Percentiles rank a stretch among this genome's conserved stretches.
Conservation (phyloP, 2,329 filamentous ascomycete species). For the Pseudodiploospora longispora region DNA sequence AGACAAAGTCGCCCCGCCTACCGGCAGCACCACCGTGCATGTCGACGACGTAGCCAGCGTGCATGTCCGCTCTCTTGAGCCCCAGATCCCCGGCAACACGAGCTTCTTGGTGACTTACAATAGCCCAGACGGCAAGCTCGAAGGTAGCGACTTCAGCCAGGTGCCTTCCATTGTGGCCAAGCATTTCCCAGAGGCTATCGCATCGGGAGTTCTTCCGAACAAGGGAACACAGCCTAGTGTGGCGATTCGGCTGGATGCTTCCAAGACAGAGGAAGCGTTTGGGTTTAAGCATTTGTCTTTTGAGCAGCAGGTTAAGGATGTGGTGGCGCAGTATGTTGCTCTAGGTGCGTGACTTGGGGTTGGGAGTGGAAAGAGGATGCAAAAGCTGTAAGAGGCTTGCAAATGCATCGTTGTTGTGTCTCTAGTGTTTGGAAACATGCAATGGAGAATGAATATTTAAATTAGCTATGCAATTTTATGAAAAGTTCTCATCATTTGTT, state of each 20-base stretch:
- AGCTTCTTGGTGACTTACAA: constrained; percentile 7
- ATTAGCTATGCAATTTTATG: no score
- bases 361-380: no score
- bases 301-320: constrained; percentile 26
- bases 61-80: constrained; percentile 1
- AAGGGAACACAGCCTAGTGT: no score
- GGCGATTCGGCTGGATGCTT: constrained; percentile 14
- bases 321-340: constrained; percentile 25
- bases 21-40: constrained; percentile 11
- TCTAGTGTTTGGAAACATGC: no score
- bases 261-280: constrained; percentile 22
- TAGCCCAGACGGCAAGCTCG: neutral
- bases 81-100: constrained; percentile 3
- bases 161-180: constrained; percentile 4
- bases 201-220: no score
- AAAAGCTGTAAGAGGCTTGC: no score
- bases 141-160: neutral
- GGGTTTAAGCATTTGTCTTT: constrained; percentile 23
- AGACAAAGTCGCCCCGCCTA: neutral
- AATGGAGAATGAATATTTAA: no score
- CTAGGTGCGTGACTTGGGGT: no score
- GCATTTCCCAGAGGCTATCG: constrained; percentile 6
- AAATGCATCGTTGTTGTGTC: no score
- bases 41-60: constrained; percentile 11
- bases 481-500: no score